Conservation (phyloP, 2,329 filamentous ascomycete species). For the Alternaria incomplexa region DNA sequence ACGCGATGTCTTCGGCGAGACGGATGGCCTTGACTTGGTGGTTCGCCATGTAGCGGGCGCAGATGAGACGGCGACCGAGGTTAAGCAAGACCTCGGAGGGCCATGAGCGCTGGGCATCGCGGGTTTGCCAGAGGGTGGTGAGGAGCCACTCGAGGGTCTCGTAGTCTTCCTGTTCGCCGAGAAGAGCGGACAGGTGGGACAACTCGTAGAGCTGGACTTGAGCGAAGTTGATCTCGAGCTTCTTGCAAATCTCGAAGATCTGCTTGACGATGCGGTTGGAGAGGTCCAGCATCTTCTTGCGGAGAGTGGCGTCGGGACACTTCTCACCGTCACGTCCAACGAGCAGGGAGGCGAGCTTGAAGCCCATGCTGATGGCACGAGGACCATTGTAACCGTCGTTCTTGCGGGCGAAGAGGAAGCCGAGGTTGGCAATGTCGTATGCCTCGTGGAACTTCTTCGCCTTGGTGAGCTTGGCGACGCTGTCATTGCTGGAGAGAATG, state of each 20-base stretch:
- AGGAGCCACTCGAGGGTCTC: conserved; percentile 50
- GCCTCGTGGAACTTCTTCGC: conserved; percentile 42
- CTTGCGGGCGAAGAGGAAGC: conserved; percentile 40
- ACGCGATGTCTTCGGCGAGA: conserved; percentile 61
- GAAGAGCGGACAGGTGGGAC: conserved; percentile 51
- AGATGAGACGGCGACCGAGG: conserved; percentile 61
- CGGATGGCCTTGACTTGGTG: conserved; percentile 49
- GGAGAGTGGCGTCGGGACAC: conserved; percentile 38
- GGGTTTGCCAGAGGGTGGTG: conserved; percentile 45
- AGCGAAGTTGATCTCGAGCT: conserved; percentile 52
- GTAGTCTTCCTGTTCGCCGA: conserved; percentile 56
- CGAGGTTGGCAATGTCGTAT: conserved; percentile 43
- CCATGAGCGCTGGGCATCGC: conserved; percentile 43
- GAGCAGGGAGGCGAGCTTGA: conserved; percentile 45
- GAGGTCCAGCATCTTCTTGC: conserved; percentile 50
- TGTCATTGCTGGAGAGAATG: conserved; percentile 34
- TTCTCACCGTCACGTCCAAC: conserved; percentile 39
- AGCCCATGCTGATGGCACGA: conserved; percentile 46
- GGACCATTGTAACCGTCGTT: conserved; percentile 42
- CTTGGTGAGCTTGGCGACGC: conserved; percentile 32
- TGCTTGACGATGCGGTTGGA: conserved; percentile 52
- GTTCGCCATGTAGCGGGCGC: conserved; percentile 59
- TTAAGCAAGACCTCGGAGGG: conserved; percentile 53
- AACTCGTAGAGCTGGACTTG: conserved; percentile 51
- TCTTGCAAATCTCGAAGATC: conserved; percentile 49